Conservation (phyloP, 768 basidiomycete species). For the Kwoniella europaea region DNA sequence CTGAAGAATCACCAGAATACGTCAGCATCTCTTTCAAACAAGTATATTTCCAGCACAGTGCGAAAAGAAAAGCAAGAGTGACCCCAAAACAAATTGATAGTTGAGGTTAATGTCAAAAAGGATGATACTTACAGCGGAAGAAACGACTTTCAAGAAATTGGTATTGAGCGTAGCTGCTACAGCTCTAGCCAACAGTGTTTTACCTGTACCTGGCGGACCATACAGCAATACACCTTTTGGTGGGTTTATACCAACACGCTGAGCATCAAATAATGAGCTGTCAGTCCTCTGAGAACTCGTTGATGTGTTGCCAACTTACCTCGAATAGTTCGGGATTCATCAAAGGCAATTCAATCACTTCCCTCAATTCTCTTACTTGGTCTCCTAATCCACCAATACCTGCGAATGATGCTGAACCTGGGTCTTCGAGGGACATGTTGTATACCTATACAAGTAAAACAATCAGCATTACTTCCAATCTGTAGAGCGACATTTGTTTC, state of each 20-base stretch:
- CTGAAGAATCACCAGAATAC: conserved; percentile 28
- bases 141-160: conserved; percentile 98
- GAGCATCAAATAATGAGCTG: no score
- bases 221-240: conserved; percentile 96
- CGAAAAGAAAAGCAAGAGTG: neutral
- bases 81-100: neutral
- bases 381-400: conserved; percentile 95
- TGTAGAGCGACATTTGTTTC: neutral
- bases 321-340: conserved; percentile 90
- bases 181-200: conserved; percentile 90
- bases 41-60: neutral
- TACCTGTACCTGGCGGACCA: conserved; percentile 89
- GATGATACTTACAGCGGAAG: conserved; percentile 83
- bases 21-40: neutral
- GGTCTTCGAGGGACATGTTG: conserved; percentile 99
- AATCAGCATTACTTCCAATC: neutral
- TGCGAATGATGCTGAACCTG: conserved; percentile 91
- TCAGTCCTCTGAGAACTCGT: no score
- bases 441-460: conserved; percentile 64
- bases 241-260: conserved; percentile 93
- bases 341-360: conserved; percentile 95
- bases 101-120: neutral
- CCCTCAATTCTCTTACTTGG: conserved; percentile 94
- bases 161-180: conserved; percentile 94
- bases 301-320: conserved; percentile 28